Evolutionary conservation across 106 monocot genomes (phyloP).

Genomic region (Iris macrosiphon): DNA sequence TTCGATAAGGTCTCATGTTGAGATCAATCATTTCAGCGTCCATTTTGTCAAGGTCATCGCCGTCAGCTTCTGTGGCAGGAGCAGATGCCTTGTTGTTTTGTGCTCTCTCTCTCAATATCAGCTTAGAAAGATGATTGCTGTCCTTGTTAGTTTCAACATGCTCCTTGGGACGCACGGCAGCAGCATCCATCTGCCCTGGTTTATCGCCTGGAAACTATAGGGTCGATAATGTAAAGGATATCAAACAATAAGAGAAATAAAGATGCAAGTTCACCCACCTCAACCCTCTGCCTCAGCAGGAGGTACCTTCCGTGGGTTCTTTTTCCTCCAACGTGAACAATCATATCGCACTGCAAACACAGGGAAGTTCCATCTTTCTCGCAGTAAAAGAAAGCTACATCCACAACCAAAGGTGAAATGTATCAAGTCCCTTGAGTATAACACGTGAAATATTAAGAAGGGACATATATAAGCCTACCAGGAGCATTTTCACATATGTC

Average conservation of each 20-base stretch:
- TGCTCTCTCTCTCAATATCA: constrained; percentile 24
- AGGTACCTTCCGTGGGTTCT: constrained; percentile 90
- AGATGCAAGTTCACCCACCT: no score
- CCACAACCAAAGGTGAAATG: constrained; percentile 9
- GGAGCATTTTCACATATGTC: constrained; percentile 96
- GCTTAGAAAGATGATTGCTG: constrained; percentile 23
- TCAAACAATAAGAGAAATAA: no score
- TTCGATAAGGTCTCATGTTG: constrained; percentile 57
- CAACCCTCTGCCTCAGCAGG: constrained; percentile 72
- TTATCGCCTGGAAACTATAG: constrained; percentile 82
- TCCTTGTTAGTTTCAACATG: constrained; percentile 22
- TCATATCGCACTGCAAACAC: constrained; percentile 94
- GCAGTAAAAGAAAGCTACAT: constrained; percentile 92
- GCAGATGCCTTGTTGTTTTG: constrained; percentile 27
- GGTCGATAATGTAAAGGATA: no score
- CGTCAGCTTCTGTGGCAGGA: constrained; percentile 16
- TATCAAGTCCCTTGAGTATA: no score
- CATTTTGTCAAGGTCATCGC: constrained; percentile 18
- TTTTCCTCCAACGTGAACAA: constrained; percentile 97
- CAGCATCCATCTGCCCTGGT: constrained; percentile 34
- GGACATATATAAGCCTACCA: constrained; percentile 42
- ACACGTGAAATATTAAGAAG: no score
- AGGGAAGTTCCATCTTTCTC: constrained; percentile 96
- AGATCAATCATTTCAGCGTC: constrained; percentile 82
- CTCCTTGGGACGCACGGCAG: constrained; percentile 30